These are phyloP conservation scores for Microthlaspi erraticum DNA, from an alignment of 345 rosid species.

Conservation along the genomic window DNA sequence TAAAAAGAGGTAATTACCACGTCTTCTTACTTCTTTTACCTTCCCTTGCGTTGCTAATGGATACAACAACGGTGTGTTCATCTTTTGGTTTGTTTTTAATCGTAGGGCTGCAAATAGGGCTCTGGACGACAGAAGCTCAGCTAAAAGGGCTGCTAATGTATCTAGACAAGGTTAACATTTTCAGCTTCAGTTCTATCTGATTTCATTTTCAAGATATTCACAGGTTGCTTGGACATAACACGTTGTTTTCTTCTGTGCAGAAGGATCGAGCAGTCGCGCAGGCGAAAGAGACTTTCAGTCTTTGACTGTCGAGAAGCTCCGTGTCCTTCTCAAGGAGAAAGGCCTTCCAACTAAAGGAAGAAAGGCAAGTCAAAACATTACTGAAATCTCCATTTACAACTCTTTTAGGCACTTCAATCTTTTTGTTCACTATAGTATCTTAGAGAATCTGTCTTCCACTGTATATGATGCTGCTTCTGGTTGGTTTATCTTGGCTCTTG, in stretches of 20 bases:
- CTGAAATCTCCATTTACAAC: background rate
- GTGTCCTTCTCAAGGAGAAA: slow-evolving; percentile 75
- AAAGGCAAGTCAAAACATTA: slow-evolving; percentile 58
- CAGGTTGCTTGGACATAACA: background rate
- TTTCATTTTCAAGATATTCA: background rate
- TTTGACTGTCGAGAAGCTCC: slow-evolving; percentile 87
- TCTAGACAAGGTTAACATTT: slow-evolving; percentile 66
- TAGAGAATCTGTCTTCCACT: background rate
- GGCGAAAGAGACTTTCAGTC: slow-evolving; percentile 67
- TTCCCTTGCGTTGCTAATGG: background rate
- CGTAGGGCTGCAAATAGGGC: slow-evolving; percentile 75
- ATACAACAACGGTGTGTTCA: slow-evolving; percentile 3
- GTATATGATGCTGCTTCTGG: slow-evolving; percentile 31
- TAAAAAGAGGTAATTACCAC: slow-evolving; percentile 66
- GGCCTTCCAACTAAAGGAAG: slow-evolving; percentile 81
- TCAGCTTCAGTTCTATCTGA: background rate
- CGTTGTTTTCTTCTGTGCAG: slow-evolving; percentile 42
- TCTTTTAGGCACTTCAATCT: slow-evolving; percentile 1
- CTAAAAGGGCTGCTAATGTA: slow-evolving; percentile 69
- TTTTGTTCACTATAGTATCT: background rate
- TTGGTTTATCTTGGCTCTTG: background rate
- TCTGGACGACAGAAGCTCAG: slow-evolving; percentile 58
- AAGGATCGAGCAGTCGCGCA: slow-evolving; percentile 65
- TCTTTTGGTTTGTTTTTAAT: slow-evolving; percentile 1
- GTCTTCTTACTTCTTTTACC: background rate